Evolutionary conservation across 1,284 basidiomycete species (phyloP).

Genomic region (Mrakiaceae sp.): DNA sequence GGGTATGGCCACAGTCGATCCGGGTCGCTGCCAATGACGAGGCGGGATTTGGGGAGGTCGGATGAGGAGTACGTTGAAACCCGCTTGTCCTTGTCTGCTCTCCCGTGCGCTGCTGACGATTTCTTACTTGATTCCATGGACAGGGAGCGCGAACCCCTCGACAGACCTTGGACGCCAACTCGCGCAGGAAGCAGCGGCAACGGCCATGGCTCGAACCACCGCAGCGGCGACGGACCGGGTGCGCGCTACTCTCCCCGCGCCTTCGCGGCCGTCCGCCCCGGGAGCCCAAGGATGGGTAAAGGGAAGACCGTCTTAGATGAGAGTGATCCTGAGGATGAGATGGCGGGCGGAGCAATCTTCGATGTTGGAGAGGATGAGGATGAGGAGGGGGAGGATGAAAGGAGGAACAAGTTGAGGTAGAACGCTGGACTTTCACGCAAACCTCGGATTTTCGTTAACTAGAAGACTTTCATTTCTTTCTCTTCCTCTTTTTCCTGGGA

Average conservation of each 20-base stretch:
- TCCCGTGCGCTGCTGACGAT: too few species aligned
- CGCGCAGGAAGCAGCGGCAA: constrained; percentile 6
- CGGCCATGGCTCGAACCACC: not conserved
- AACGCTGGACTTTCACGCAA: too few species aligned
- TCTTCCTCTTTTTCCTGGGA: too few species aligned
- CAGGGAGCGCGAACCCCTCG: constrained; percentile 7
- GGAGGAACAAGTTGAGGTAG: not conserved
- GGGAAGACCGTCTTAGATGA: constrained; percentile 28
- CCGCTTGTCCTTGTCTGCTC: too few species aligned
- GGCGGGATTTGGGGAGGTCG: constrained; percentile 1
- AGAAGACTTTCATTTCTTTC: too few species aligned
- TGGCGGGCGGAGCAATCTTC: constrained; percentile 34
- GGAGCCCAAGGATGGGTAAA: constrained; percentile 19
- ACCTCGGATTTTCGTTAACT: too few species aligned
- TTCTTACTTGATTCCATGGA: too few species aligned
- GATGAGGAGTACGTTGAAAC: not conserved
- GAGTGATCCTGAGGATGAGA: constrained; percentile 35
- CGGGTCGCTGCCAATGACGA: constrained; percentile 5
- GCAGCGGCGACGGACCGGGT: not conserved
- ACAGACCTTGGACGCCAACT: constrained; percentile 21
- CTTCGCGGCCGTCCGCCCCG: not conserved
- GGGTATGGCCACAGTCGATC: constrained; percentile 18
- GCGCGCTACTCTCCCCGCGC: not conserved
- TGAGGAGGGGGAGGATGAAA: constrained; percentile 21
- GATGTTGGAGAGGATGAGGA: constrained; percentile 39